Evolutionary conservation across 257 asterid species (phyloP), one percentile per base, ranked within the genome.

Genomic region (Vinca minor): DNA sequence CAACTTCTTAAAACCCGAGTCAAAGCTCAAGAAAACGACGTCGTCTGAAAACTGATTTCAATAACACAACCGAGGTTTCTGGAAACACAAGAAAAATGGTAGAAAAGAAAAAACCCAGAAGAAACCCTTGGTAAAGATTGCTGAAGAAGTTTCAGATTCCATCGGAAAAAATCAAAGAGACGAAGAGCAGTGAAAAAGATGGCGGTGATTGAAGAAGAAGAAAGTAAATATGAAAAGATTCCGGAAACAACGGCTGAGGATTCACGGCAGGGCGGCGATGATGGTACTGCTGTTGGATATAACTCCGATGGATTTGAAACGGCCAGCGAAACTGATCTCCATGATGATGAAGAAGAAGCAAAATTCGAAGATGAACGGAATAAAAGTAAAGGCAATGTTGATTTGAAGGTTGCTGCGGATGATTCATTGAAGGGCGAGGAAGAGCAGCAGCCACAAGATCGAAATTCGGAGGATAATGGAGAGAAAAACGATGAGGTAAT

Each of bases 321-420:
- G n/a, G 98, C 98, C 67, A 89, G 96, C 62, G 98, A 92, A 13
- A 72, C 91, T n/a, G 98, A 85, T 72, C 75, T 87, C 32, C 75
- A 85, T 66, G 84, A n/a, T n/a, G n/a, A 79, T 64, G 69, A 69
- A 18, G 69, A 50, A 23, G 66, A 46, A 14, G 66, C 17, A 36
- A 68, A 32, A 42, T 42, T 55, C 18, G 67, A 53, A 48, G 23
- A 26, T 57, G 53, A 47, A 25, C 23, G 32, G 38, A 11, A 50
- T 23, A 50, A 50, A 15, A 14, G 35, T 15, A 21, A 66, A 23
- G 39, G 23, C 18, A 8, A n/a, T n/a, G n/a, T 26, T 31, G 25
- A 36, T 35, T 20, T 26, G 48, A 45, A 54, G 64, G 29, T 6
- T 26, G 39, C 44, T 54, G 23, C 1, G 39, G 66, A 62, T 47